phyloP scores from a whole-genome alignment of 2,329 filamentous ascomycete genomes.

The Talaromyces sp. region DNA sequence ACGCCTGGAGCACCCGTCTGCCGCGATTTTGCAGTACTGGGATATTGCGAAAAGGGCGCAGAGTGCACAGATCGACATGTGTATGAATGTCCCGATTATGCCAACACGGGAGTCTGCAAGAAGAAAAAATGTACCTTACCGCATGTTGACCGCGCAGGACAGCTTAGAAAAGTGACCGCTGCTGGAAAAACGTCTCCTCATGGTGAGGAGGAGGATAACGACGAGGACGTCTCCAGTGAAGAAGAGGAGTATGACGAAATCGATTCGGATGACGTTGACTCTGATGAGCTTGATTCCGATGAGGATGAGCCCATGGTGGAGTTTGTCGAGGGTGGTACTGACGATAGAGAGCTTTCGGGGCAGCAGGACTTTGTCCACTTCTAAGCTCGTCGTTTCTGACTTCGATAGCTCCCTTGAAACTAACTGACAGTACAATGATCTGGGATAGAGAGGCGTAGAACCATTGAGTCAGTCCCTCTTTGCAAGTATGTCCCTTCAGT shows the following conservation, averaged over 20 bases:
- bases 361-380: slow-evolving; percentile 55
- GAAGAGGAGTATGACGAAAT: slow-evolving; percentile 63
- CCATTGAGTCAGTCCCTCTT: not conserved
- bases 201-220: slow-evolving; percentile 53
- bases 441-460: slow-evolving; percentile 4
- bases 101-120: slow-evolving; percentile 82
- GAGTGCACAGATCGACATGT: slow-evolving; percentile 79
- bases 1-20: slow-evolving; percentile 77
- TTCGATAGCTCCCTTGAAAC: not conserved
- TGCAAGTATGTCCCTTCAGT: not conserved
- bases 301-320: slow-evolving; percentile 26
- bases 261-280: slow-evolving; percentile 67
- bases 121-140: slow-evolving; percentile 77
- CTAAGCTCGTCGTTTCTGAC: slow-evolving; percentile 21
- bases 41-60: slow-evolving; percentile 82
- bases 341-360: slow-evolving; percentile 48
- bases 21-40: slow-evolving; percentile 75
- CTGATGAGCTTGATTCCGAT: slow-evolving; percentile 55
- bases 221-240: slow-evolving; percentile 73
- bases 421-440: slow-evolving; percentile 7
- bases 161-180: slow-evolving; percentile 61
- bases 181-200: slow-evolving; percentile 39
- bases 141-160: slow-evolving; percentile 84
- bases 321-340: slow-evolving; percentile 34
- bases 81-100: slow-evolving; percentile 91